A percentile compares a stretch with the other conserved stretches of the same genome.
Evolutionary conservation across 169 alveolate species (phyloP).

Genomic region (Neospora caninum): DNA sequence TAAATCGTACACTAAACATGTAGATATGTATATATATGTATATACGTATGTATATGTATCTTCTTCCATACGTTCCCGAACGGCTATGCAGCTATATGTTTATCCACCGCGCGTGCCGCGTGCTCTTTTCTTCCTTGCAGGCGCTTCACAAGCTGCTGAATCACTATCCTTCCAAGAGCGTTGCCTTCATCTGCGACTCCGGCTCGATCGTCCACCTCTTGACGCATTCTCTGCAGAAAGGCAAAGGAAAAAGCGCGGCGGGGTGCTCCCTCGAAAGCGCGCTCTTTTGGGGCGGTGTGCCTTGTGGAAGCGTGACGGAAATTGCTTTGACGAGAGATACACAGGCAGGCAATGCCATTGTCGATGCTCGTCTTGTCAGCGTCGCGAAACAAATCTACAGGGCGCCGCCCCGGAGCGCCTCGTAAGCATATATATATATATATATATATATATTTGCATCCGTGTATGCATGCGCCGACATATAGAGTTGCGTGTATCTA

Average conservation of each 20-base stretch:
- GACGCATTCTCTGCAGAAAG: not conserved
- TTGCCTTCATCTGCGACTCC: slow-evolving; percentile 7
- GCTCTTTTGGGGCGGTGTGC: not conserved
- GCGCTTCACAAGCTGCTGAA: not conserved
- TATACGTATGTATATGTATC: too few species aligned
- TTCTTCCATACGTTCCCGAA: too few species aligned
- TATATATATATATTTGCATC: not conserved
- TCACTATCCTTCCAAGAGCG: not conserved
- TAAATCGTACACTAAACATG: too few species aligned
- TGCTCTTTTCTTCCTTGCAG: not conserved
- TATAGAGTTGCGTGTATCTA: not conserved
- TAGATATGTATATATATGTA: too few species aligned
- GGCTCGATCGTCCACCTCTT: not conserved
- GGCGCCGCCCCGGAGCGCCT: not conserved
- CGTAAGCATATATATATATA: not conserved
- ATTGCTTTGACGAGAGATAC: not conserved
- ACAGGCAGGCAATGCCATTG: not conserved
- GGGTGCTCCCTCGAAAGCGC: not conserved
- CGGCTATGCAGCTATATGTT: too few species aligned
- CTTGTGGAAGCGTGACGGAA: not conserved
- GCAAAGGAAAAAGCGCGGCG: not conserved
- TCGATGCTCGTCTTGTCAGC: not conserved
- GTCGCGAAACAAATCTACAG: not conserved
- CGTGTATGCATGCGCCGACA: not conserved
- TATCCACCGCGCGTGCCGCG: too few species aligned